Conservation (phyloP, 257 asterid genomes). For the Primulina huaijiensis region DNA sequence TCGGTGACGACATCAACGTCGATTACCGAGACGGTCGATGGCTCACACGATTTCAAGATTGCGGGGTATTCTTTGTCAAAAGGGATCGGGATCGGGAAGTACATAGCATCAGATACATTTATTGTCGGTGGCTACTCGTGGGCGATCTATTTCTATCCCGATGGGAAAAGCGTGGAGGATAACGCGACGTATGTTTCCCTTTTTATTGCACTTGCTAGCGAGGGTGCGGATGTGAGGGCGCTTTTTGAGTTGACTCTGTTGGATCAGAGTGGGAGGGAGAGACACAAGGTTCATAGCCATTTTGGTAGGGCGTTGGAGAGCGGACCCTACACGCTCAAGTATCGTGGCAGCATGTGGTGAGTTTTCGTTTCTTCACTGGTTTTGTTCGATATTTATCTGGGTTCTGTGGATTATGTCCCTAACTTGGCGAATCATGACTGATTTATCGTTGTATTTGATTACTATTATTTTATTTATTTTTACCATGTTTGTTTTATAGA, state of each 20-base stretch:
- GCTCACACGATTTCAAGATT: conserved; percentile 81
- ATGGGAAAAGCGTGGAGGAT: conserved; percentile 90
- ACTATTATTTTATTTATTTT: too few relatives aligned
- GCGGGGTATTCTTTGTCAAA: conserved; percentile 75
- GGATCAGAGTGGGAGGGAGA: conserved; percentile 91
- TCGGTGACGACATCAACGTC: conserved; percentile 71
- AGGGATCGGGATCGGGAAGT: conserved; percentile 90
- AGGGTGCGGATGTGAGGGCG: conserved; percentile 87
- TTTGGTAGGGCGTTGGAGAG: conserved; percentile 93
- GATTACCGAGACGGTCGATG: conserved; percentile 72
- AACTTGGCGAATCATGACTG: not conserved
- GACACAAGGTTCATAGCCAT: conserved; percentile 94
- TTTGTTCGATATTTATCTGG: conserved; percentile 13
- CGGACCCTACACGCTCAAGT: conserved; percentile 89
- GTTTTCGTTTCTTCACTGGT: conserved; percentile 27
- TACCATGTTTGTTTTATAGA: not conserved
- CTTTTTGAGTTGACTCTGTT: conserved; percentile 81
- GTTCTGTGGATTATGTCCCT: conserved; percentile 17
- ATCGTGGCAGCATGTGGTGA: conserved; percentile 97
- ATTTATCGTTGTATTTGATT: not conserved
- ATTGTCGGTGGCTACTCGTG: conserved; percentile 87
- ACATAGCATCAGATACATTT: conserved; percentile 75
- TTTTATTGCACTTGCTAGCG: conserved; percentile 80
- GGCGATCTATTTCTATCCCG: conserved; percentile 93
- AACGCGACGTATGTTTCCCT: conserved; percentile 79